Conservation (phyloP, 169 alveolate species). For the Plasmodium gonderi region DNA sequence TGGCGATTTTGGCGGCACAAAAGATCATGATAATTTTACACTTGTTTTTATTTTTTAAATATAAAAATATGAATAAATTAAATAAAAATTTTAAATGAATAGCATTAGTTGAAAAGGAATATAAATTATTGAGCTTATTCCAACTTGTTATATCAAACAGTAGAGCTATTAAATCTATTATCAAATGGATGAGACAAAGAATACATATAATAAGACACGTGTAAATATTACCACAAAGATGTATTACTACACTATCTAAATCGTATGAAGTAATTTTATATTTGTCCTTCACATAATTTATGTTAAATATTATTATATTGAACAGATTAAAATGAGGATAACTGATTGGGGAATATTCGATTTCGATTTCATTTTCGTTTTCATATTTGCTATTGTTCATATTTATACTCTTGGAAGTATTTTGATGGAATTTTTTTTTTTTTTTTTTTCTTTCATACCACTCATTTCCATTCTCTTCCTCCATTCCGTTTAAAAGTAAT, state of each 20-base stretch:
- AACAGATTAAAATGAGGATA: constrained; percentile 5
- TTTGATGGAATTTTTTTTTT: no score
- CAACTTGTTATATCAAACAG: constrained; percentile 11
- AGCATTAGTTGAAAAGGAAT: neutral
- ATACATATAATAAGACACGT: neutral
- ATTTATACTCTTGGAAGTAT: neutral
- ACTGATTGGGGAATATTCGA: constrained; percentile 44
- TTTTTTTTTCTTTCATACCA: neutral
- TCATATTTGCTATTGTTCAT: neutral
- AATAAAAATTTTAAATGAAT: neutral
- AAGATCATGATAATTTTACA: constrained; percentile 32
- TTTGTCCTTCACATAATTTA: constrained; percentile 18
- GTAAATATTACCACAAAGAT: constrained; percentile 3
- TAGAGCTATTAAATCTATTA: constrained; percentile 4
- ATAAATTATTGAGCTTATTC: neutral
- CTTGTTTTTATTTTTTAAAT: constrained; percentile 22
- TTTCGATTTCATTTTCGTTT: neutral
- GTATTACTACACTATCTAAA: constrained; percentile 14
- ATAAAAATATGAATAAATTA: constrained; percentile 14
- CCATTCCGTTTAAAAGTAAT: neutral
- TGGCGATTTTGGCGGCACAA: constrained; percentile 10
- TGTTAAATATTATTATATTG: constrained; percentile 18
- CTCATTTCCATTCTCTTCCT: neutral
- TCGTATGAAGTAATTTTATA: constrained; percentile 13
- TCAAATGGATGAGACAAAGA: constrained; percentile 7